Base-by-base conservation (phyloP, 2,329 filamentous ascomycete genomes). In the Penicillium sclerotiorum region DNA sequence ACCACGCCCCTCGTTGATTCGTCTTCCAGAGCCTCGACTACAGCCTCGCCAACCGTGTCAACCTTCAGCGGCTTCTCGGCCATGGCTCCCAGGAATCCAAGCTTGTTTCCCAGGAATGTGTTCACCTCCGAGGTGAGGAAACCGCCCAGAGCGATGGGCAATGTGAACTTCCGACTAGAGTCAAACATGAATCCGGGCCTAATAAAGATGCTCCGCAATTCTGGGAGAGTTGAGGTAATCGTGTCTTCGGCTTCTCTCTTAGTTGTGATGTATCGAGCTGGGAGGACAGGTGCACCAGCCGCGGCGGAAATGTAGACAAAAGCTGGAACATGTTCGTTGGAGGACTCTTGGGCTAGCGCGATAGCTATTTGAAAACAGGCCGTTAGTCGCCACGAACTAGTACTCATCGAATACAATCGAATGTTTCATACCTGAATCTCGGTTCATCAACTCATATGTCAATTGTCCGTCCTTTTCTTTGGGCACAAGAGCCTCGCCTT, bases 381-480 rank as follows among this genome's bases (percentile, higher is more conserved):
- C 48, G 46, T 51, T 39, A 41, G 23, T 22, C 40, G 35, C n/a
- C n/a, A 27, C 20, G 40, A 40, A 35, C 20, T 3, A 28, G 28
- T 32, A 13, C 27, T n/a, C n/a, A n/a, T n/a, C 21, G 8, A 43
- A 27, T 46, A 42, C 21, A n/a, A n/a, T n/a, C 39, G 27, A 22
- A 13, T 18, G 40, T 23, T 42, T 64, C 67, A 25, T 64, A 81
- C 80, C 79, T 36, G 81, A 81, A 74, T 97, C 93, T 49, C 94
- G 83, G 75, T 99, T 99, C 90, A 99, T 96, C 53, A 91, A 80
- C 76, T 97, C 94, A 76, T 99, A 99, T 15, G 93, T 96, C 63
- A 96, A 79, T 73, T 94, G 88, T 21, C 86, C 85, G 60, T 85
- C 84, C 38, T 77, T 81, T 69, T 89, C 85, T 45, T 84, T 78